Evolutionary conservation across 2,329 filamentous ascomycete genomes (phyloP), one percentile per base, ranked within the genome.

Genomic region (Alternaria triticimaculans): DNA sequence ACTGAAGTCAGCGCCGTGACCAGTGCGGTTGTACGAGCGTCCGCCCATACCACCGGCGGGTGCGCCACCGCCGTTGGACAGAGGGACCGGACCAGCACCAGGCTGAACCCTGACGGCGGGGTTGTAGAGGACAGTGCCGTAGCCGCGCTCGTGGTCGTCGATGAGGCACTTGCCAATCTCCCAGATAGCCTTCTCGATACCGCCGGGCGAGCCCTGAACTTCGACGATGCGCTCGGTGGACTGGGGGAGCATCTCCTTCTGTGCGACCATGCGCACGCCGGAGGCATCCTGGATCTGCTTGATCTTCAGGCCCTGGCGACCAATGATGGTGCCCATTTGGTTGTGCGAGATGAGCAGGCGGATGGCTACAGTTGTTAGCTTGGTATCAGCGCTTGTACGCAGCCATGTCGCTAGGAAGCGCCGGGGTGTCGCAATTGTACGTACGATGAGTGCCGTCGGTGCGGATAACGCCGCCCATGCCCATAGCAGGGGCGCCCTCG

Each of bases 271-370:
- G 78, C 96, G 94, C 63, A 98, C 96, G 69, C 94, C 94, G 6
- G 96, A 98, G 28, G 90, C 90, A 80, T 99, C 96, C 81, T 99
- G 96, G 72, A 99, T 99, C 80, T 97, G 93, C 87, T 99, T 99
- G 87, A 99, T 99, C 87, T 98, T 99, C 72, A 97, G 87, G 63
- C 96, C 96, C 81, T 96, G 92, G 70, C 94, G 90, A 75, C 96
- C 96, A 78, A 99, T 99, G 84, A 99, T 97, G 76, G 96, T 99
- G 67, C 96, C 96, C 96, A 99, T 99, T 84, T 99, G 96, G 82
- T 98, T 98, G 85, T 99, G 95, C 33, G 96, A 99, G 82, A 99
- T 98, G 80, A 99, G 90, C 30, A 99, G 90, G 79, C 97, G 97
- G 81, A 99, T 92, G 65, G 96, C 96, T 99, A 60, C 28, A 48